Base-by-base conservation (phyloP, 2,329 filamentous ascomycete species). In the Penicillium italicum region DNA sequence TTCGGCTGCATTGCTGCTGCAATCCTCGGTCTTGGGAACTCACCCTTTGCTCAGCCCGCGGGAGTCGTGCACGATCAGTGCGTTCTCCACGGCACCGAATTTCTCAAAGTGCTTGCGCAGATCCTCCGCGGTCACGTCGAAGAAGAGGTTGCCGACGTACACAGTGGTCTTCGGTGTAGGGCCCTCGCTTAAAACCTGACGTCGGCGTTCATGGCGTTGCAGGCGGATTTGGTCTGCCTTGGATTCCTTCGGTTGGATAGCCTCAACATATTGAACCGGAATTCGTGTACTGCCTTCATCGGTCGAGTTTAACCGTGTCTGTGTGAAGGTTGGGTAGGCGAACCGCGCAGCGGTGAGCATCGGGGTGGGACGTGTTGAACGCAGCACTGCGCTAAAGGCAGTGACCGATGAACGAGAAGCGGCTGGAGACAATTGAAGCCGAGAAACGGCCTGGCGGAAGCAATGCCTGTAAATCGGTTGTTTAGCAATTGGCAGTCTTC, bases 41-140 rank as follows among this genome's bases (percentile, higher is more conserved):
- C 76, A 88, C 86, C 87, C 87, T 80, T 86, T 88, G 76, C 85
- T 88, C 60, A 88, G 66, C 22, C 86, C 86, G 56, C 83, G 78
- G 52, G 73, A 71, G 72, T 90, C 86, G 61, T 79, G 80, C 49
- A 87, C 77, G 57, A 90, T 75, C 61, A 75, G 78, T n/a, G 76
- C 72, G 46, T 74, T 76, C 44, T 76, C 66, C 56, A 90, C 74
- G 11, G 75, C 71, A 46, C 86, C 81, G 74, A 84, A 86, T 45
- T 80, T 77, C 58, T 75, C 70, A 68, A 89, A 86, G 43, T 85
- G 80, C 48, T 80, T 77, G 63, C 79, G 76, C 44, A 91, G 65
- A 61, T 87, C 81, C 30, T 82, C 79, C 6, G 82, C 79, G 6
- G 80, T 85, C 53, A 87, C 80, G 67, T 90, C 86, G 69, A 85